phyloP scores from a whole-genome alignment of 2,329 filamentous ascomycete genomes.

The Hypomyces rosellus region DNA sequence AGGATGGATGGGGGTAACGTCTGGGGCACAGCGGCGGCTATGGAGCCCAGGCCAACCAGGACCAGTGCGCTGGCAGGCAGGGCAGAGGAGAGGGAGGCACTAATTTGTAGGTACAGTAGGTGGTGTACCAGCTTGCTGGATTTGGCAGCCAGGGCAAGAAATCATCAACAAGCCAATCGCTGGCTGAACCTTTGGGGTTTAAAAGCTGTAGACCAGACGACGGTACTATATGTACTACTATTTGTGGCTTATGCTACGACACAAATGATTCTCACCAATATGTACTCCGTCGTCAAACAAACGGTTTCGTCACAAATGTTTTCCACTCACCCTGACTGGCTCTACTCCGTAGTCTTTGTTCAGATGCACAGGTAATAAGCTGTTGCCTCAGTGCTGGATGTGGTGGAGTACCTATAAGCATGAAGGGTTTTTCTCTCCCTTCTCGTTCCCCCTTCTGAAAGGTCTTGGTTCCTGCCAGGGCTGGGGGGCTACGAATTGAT shows the following conservation, averaged over 20 bases:
- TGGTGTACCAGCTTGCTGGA: neutral
- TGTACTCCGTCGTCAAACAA: no score
- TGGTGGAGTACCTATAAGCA: neutral
- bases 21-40: neutral
- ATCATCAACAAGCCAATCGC: no score
- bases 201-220: no score
- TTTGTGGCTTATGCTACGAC: no score
- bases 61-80: no score
- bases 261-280: no score
- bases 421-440: neutral
- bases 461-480: neutral
- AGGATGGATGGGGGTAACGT: neutral
- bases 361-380: neutral
- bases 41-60: neutral
- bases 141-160: no score
- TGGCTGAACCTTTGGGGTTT: neutral
- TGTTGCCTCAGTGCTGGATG: neutral
- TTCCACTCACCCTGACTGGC: no score
- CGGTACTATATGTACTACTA: no score
- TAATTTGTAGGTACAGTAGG: neutral
- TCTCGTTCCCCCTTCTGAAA: neutral
- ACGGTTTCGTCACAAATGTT: no score
- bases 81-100: neutral
- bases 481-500: constrained; percentile 4
- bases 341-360: no score